Conservation (phyloP, 169 alveolate species). For the Eimeria falciformis region DNA sequence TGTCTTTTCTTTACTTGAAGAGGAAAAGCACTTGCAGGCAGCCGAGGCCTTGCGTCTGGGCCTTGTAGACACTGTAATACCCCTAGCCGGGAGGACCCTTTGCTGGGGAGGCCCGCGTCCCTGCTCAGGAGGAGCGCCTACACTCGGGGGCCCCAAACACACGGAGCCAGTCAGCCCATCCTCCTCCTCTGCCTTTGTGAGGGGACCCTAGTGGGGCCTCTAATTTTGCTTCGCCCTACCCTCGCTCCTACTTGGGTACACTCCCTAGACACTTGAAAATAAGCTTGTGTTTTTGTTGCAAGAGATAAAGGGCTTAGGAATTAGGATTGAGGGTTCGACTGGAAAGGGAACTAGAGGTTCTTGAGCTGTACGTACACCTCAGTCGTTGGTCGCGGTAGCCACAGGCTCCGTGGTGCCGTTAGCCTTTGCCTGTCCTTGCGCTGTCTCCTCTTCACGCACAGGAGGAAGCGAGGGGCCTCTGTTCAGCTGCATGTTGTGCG, state of each 20-base stretch:
- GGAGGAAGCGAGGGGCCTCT: slow-evolving; percentile 11
- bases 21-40: slow-evolving; percentile 13
- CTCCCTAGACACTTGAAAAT: background rate
- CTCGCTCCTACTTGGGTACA: background rate
- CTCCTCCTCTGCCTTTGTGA: background rate
- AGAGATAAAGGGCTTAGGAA: background rate
- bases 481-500: slow-evolving; percentile 34
- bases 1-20: background rate
- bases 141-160: background rate
- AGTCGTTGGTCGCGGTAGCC: background rate
- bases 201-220: background rate
- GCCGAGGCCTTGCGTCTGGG: background rate
- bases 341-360: background rate
- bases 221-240: no score
- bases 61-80: slow-evolving; percentile 1
- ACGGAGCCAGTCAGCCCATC: background rate
- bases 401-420: background rate
- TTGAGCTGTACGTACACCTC: slow-evolving; percentile 39
- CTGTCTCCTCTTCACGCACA: no score
- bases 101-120: no score
- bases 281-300: background rate
- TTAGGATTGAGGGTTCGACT: background rate
- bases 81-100: background rate
- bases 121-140: no score
- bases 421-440: background rate